phyloP scores from a whole-genome alignment of 495 filamentous ascomycete species.

The Talaromyces liani region DNA sequence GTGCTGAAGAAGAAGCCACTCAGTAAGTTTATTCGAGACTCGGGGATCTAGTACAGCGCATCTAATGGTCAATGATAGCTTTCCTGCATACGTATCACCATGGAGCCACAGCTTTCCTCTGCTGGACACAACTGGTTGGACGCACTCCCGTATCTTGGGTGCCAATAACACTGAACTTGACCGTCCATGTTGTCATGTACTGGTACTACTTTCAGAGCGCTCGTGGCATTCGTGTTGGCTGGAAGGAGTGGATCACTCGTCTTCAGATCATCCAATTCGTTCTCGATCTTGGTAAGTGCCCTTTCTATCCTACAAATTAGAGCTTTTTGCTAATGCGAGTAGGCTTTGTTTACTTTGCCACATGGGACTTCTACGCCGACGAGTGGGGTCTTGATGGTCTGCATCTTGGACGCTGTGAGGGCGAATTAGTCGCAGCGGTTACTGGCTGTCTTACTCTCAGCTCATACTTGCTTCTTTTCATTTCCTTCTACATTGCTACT shows the following conservation, averaged over 20 bases:
- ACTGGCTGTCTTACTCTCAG: slow-evolving; percentile 84
- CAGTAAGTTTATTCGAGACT: slow-evolving; percentile 39
- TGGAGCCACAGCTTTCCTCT: slow-evolving; percentile 62
- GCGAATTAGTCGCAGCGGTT: slow-evolving; percentile 95
- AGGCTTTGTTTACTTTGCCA: slow-evolving; percentile 93
- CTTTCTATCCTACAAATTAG: not conserved
- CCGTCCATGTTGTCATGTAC: slow-evolving; percentile 64
- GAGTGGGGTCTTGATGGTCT: slow-evolving; percentile 17
- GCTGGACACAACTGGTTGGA: slow-evolving; percentile 65
- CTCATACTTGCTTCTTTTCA: slow-evolving; percentile 95
- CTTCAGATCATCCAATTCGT: slow-evolving; percentile 54
- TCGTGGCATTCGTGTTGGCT: slow-evolving; percentile 50
- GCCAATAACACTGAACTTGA: slow-evolving; percentile 58
- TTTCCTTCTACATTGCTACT: slow-evolving; percentile 95
- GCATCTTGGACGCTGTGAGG: slow-evolving; percentile 69
- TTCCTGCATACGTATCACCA: slow-evolving; percentile 74
- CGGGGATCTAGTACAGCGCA: not conserved
- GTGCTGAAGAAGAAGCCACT: slow-evolving; percentile 69
- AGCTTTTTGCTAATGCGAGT: slow-evolving; percentile 5
- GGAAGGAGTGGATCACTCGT: slow-evolving; percentile 54
- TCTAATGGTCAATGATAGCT: slow-evolving; percentile 36
- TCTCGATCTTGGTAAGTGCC: slow-evolving; percentile 45
- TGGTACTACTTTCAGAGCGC: slow-evolving; percentile 59
- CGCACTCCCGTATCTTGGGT: slow-evolving; percentile 63
- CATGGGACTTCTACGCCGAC: slow-evolving; percentile 63